phyloP scores from a whole-genome alignment of 352 stramenopile genomes.

The Globisporangium radiosum region DNA sequence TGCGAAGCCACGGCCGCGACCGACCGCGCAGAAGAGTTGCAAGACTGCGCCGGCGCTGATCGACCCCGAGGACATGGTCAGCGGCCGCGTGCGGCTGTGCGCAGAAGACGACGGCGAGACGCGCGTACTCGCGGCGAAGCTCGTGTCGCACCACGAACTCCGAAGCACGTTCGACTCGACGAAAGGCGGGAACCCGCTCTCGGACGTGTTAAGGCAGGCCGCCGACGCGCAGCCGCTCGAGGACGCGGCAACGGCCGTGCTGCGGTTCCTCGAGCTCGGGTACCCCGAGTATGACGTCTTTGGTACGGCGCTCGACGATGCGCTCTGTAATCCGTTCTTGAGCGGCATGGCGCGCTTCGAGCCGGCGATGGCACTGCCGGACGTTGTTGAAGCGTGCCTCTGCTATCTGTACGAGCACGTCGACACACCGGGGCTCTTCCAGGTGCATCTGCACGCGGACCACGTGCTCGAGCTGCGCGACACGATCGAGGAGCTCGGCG shows the following conservation, averaged over 20 bases:
- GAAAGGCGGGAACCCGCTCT: slow-evolving; percentile 73
- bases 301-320: slow-evolving; percentile 61
- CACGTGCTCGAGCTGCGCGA: slow-evolving; percentile 78
- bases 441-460: slow-evolving; percentile 68
- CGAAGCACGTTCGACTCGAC: slow-evolving; percentile 61
- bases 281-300: slow-evolving; percentile 85
- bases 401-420: slow-evolving; percentile 76
- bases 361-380: slow-evolving; percentile 71
- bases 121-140: slow-evolving; percentile 62
- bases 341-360: slow-evolving; percentile 82
- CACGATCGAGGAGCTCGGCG: slow-evolving; percentile 73
- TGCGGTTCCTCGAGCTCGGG: slow-evolving; percentile 79
- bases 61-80: slow-evolving; percentile 79
- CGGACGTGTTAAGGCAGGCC: slow-evolving; percentile 54
- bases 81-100: slow-evolving; percentile 62
- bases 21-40: slow-evolving; percentile 39
- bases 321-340: slow-evolving; percentile 80
- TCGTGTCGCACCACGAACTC: slow-evolving; percentile 71
- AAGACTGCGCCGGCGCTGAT: slow-evolving; percentile 65
- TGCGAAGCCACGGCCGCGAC: slow-evolving; percentile 47
- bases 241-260: slow-evolving; percentile 58
- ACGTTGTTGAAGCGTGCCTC: slow-evolving; percentile 73
- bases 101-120: slow-evolving; percentile 58
- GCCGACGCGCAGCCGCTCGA: slow-evolving; percentile 58
- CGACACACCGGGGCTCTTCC: slow-evolving; percentile 71